Evolutionary conservation across 768 basidiomycete genomes (phyloP).

Genomic region (Leccinum boreale): DNA sequence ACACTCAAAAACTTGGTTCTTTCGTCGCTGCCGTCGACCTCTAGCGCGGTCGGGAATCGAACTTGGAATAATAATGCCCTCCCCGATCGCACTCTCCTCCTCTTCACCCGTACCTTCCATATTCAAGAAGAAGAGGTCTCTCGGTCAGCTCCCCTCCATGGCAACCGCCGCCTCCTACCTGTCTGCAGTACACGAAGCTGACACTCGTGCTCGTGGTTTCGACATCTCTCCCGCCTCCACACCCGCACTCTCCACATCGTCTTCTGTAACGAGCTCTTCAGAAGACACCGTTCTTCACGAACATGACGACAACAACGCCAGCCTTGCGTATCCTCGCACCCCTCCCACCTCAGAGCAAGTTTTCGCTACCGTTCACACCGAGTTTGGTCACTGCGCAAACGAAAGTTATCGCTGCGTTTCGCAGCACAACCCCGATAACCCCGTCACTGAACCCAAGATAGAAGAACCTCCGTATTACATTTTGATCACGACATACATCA

Average conservation of each 20-base stretch:
- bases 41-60: slow-evolving; percentile 1
- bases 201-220: slow-evolving; percentile 59
- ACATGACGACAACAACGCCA: slow-evolving; percentile 49
- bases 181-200: slow-evolving; percentile 59
- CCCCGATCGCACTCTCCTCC: slow-evolving; percentile 56
- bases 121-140: slow-evolving; percentile 56
- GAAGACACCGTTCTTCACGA: slow-evolving; percentile 66
- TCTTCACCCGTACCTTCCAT: slow-evolving; percentile 52
- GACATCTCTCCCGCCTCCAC: slow-evolving; percentile 55
- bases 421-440: slow-evolving; percentile 46
- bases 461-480: slow-evolving; percentile 93
- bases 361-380: slow-evolving; percentile 77
- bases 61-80: slow-evolving; percentile 36
- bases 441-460: slow-evolving; percentile 55
- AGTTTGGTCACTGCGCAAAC: slow-evolving; percentile 90
- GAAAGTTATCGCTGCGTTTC: slow-evolving; percentile 69
- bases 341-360: slow-evolving; percentile 81
- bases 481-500: slow-evolving; percentile 86
- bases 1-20: no score
- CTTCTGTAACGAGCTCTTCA: slow-evolving; percentile 64
- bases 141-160: slow-evolving; percentile 36
- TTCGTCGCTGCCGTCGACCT: neutral
- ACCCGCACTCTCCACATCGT: slow-evolving; percentile 71
- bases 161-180: slow-evolving; percentile 58
- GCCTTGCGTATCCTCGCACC: slow-evolving; percentile 55